Percentiles rank a stretch among this genome's conserved stretches.
These are phyloP conservation scores for Sedum album DNA, from an alignment of 164 flowering plant genomes.

Conservation along the genomic window DNA sequence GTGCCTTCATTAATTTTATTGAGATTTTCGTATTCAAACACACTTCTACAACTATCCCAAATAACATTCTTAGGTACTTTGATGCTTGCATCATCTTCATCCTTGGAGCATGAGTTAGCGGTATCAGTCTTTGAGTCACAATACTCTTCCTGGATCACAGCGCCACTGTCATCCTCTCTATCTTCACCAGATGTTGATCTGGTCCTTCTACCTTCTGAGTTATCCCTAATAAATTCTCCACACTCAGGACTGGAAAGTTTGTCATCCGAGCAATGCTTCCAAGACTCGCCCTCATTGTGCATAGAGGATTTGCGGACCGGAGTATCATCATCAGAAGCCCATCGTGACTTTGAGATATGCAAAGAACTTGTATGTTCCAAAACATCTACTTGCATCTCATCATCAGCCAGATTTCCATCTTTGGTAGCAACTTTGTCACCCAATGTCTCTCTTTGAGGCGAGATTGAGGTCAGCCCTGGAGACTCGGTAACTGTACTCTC, in stretches of 20 bases:
- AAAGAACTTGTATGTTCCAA: neutral
- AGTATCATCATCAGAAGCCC: neutral
- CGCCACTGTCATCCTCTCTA: neutral
- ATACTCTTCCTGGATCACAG: neutral
- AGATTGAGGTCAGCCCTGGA: neutral
- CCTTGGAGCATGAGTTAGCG: neutral
- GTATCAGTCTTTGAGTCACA: neutral
- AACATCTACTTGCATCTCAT: neutral
- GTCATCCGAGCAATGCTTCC: neutral
- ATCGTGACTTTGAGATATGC: neutral
- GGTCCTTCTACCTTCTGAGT: neutral
- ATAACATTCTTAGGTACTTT: neutral
- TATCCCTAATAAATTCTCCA: neutral
- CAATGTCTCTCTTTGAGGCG: neutral
- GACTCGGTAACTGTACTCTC: neutral
- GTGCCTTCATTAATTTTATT: neutral
- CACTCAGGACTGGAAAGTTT: neutral
- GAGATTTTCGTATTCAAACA: neutral
- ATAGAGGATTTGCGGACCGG: neutral
- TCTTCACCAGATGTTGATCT: neutral
- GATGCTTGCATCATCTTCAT: neutral
- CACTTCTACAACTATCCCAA: neutral
- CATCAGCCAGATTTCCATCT: neutral
- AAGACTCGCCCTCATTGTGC: neutral
- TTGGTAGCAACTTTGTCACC: neutral